phyloP scores from a whole-genome alignment of 352 stramenopile species.

The Hyaloperonospora brassicae region DNA sequence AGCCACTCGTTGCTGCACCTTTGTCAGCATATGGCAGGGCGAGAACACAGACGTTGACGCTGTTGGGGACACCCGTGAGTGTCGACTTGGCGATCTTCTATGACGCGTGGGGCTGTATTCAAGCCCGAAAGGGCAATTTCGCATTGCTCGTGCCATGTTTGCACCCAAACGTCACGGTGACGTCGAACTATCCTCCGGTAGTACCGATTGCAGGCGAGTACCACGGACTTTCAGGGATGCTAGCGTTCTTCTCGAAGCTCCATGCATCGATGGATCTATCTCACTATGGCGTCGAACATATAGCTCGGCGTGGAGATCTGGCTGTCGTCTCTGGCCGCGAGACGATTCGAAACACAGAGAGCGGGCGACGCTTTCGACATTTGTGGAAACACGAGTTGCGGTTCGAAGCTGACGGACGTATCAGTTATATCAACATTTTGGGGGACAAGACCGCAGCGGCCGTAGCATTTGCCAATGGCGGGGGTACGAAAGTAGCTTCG shows the following conservation, averaged over 20 bases:
- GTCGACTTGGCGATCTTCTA: conserved; percentile 68
- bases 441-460: conserved; percentile 72
- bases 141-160: conserved; percentile 66
- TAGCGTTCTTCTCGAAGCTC: conserved; percentile 66
- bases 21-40: conserved; percentile 18
- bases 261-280: conserved; percentile 64
- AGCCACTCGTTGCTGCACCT: conserved; percentile 16
- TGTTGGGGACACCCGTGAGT: conserved; percentile 45
- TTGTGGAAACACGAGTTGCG: conserved; percentile 80
- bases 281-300: conserved; percentile 60
- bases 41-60: conserved; percentile 32
- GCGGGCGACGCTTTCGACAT: conserved; percentile 67
- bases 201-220: conserved; percentile 67
- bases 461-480: conserved; percentile 57
- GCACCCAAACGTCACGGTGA: conserved; percentile 68
- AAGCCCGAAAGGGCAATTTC: conserved; percentile 73
- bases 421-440: conserved; percentile 82
- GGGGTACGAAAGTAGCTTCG: conserved; percentile 15
- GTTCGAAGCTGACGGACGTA: conserved; percentile 68
- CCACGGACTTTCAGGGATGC: conserved; percentile 49
- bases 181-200: conserved; percentile 65
- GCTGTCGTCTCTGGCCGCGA: conserved; percentile 74
- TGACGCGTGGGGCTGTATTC: conserved; percentile 63
- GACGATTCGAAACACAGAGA: conserved; percentile 58
- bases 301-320: conserved; percentile 59